Percentiles rank a stretch among this genome's conserved stretches.
phyloP scores from a whole-genome alignment of 78 protist species.

The Anaeramoeba flamelloides region DNA sequence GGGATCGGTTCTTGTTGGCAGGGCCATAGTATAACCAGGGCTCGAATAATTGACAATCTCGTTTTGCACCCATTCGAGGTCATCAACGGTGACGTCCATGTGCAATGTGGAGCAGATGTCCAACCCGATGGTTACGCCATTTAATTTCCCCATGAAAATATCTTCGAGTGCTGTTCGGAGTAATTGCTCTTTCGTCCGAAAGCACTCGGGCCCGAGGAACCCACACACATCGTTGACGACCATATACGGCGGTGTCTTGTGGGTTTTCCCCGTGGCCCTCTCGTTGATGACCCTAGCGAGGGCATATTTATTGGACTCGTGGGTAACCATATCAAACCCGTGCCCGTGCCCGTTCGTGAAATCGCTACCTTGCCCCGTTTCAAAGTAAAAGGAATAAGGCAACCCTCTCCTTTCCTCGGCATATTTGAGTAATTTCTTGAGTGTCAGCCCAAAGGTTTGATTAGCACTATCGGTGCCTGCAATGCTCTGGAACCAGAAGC shows the following conservation, averaged over 20 bases:
- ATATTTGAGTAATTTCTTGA: too few species aligned
- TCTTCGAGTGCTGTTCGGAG: not conserved
- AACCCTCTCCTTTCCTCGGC: too few species aligned
- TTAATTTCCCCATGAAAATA: not conserved
- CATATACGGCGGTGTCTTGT: too few species aligned
- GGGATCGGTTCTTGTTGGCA: conserved; percentile 1
- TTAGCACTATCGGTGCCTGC: not conserved
- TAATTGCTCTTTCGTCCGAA: not conserved
- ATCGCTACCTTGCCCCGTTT: conserved; percentile 6
- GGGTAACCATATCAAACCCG: conserved; percentile 9
- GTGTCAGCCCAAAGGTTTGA: not conserved
- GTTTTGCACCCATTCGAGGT: not conserved
- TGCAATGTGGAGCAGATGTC: conserved; percentile 1
- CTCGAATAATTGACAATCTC: not conserved
- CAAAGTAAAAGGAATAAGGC: too few species aligned
- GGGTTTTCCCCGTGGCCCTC: not conserved
- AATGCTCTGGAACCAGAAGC: not conserved
- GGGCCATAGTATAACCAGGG: conserved; percentile 1
- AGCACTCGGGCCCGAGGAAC: conserved; percentile 3
- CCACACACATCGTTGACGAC: not conserved
- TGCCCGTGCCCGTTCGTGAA: not conserved
- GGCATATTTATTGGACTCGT: not conserved
- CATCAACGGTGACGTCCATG: not conserved
- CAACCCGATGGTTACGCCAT: conserved; percentile 3
- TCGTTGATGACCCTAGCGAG: not conserved